These are phyloP conservation scores for Xylariaceae sp. DNA, from an alignment of 2,329 filamentous ascomycete genomes.

Conservation along the genomic window DNA sequence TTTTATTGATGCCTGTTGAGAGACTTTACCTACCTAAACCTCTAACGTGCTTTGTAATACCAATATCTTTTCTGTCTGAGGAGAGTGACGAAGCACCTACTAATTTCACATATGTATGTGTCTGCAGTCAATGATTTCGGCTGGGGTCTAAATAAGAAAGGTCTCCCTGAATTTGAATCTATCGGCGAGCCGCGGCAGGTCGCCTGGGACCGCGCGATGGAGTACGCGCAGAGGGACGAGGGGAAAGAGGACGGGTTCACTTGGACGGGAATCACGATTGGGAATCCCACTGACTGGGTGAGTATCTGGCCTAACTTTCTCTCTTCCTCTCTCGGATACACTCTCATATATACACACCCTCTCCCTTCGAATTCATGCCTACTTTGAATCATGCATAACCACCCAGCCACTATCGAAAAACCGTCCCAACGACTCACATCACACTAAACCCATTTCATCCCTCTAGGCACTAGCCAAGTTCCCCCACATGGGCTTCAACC, in stretches of 20 bases:
- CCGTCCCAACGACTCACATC: background rate
- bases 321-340: background rate
- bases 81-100: background rate
- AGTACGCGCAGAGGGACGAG: slow-evolving; percentile 27
- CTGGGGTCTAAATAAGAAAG: slow-evolving; percentile 35
- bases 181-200: slow-evolving; percentile 29
- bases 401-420: background rate
- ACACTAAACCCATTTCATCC: background rate
- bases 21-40: background rate
- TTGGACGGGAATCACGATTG: slow-evolving; percentile 41
- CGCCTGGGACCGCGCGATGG: slow-evolving; percentile 34
- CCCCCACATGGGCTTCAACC: slow-evolving; percentile 41
- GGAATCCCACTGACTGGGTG: slow-evolving; percentile 44
- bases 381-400: background rate
- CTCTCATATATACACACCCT: background rate
- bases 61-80: background rate
- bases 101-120: background rate
- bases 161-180: slow-evolving; percentile 36
- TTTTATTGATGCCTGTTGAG: background rate
- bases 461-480: slow-evolving; percentile 29
- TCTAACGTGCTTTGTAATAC: too few species aligned
- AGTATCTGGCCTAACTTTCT: slow-evolving; percentile 1
- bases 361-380: background rate
- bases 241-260: slow-evolving; percentile 34
- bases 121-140: slow-evolving; percentile 38